Conservation (phyloP, 768 basidiomycete species). For the Leucocoprinus sp. region DNA sequence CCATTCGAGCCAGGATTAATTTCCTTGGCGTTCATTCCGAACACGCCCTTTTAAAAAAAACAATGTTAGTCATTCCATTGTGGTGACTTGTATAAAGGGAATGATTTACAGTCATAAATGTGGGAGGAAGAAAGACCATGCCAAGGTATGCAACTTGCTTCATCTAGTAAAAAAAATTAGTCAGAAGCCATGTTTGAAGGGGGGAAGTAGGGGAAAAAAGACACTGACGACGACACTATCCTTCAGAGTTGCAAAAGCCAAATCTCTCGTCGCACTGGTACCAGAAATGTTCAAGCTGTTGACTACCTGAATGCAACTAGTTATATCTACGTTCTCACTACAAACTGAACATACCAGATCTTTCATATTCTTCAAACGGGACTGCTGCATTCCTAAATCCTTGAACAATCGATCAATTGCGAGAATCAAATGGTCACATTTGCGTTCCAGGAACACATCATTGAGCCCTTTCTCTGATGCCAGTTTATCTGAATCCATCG, state of each 20-base stretch:
- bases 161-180: constrained; percentile 16
- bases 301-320: constrained; percentile 37
- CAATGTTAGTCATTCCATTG: background rate
- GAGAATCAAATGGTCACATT: constrained; percentile 30
- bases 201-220: background rate
- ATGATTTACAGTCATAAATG: constrained; percentile 27
- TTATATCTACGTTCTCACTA: background rate
- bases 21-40: constrained; percentile 35
- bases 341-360: constrained; percentile 24
- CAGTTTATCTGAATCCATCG: constrained; percentile 16
- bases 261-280: constrained; percentile 33
- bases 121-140: constrained; percentile 42
- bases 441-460: constrained; percentile 23
- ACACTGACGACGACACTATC: constrained; percentile 21
- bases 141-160: constrained; percentile 38
- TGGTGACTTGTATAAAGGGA: background rate
- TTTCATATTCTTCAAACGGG: constrained; percentile 34
- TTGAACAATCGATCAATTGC: constrained; percentile 37
- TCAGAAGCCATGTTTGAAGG: background rate
- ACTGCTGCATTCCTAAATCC: constrained; percentile 26
- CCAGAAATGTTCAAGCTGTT: constrained; percentile 43
- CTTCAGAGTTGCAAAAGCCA: constrained; percentile 36
- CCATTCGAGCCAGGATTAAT: constrained; percentile 27
- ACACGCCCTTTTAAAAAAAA: constrained; percentile 21
- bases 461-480: constrained; percentile 1